Base-by-base conservation (phyloP, 495 filamentous ascomycete species). In the Lophium mytilinum region DNA sequence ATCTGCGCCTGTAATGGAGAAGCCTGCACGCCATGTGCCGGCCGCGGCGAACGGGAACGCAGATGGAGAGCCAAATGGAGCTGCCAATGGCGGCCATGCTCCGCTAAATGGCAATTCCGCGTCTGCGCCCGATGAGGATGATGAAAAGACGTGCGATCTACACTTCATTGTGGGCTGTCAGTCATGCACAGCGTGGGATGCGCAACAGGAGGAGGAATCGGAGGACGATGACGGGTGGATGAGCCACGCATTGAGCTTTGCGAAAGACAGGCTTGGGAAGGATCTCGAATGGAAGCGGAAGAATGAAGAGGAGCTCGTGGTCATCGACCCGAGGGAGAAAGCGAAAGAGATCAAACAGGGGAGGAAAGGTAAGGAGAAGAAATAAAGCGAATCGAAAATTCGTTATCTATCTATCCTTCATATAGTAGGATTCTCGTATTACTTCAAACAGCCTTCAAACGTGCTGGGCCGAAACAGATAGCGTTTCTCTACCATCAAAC, bases 261-360 rank as follows among this genome's bases (percentile, higher is more conserved):
- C 84, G 15, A 92, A 90, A 58, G 94, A 98, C 67, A 85, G 84
- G 55, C 70, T 95, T 3, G 93, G 94, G 36, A 97, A 97, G 67
- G 90, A 96, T 69, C 69, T 96, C 53, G 88, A 81, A 37, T 96
- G 90, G 79, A 89, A 91, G 70, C 83, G 84, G 72, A 86, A 88
- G 66, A 89, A 90, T 46, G 86, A 88, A 57, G 87, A 93, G 62
- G 90, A 95, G 65, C 72, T 98, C 47, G 86, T 95, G 56, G 90
- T 97, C 1, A 95, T 97, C 72, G 94, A 98, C 73, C 94, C 94
- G 1, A 74, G 88, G 52, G 90, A 92, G 72, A 91, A 87, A 63
- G 84, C 86, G 52, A 83, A 80, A 70, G 86, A 87, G 40, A 73
- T 93, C 42, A 60, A 60, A 46, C 57, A 52, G 15, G 55, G 46